phyloP scores from a whole-genome alignment of 2,329 filamentous ascomycete genomes.

The Microthyrium microscopicum region DNA sequence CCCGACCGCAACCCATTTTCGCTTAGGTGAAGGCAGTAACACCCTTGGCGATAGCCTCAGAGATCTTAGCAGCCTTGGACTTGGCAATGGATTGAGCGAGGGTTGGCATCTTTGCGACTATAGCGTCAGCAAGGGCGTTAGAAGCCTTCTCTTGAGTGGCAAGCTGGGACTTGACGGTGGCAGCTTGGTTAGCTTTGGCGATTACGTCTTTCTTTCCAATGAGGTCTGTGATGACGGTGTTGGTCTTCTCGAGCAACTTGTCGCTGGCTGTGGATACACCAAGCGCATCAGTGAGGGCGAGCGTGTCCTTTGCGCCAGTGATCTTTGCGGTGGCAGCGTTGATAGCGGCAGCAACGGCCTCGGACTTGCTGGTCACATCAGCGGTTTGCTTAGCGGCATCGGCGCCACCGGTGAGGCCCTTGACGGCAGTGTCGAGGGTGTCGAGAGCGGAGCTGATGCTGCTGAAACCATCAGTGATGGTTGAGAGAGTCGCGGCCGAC shows the following conservation, averaged over 20 bases:
- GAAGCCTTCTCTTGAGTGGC: background rate
- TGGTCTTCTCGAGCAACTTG: background rate
- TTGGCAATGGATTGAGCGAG: constrained; percentile 2
- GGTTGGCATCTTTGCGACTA: constrained; percentile 2
- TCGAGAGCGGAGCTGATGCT: background rate
- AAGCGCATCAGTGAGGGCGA: constrained; percentile 4
- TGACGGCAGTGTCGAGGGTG: constrained; percentile 4
- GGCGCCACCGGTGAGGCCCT: background rate
- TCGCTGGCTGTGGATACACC: background rate
- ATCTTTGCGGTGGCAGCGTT: constrained; percentile 1
- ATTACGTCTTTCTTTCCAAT: constrained; percentile 5
- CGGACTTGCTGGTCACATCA: constrained; percentile 1
- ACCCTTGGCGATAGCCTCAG: constrained; percentile 4
- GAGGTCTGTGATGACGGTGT: constrained; percentile 2
- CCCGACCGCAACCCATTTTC: no score
- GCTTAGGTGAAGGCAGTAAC: constrained; percentile 4
- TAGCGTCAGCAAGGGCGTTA: constrained; percentile 2
- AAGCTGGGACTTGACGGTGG: background rate
- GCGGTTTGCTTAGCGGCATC: background rate
- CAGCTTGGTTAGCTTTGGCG: background rate
- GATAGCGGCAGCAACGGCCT: constrained; percentile 3
- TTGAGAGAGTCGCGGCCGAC: background rate
- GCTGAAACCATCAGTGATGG: constrained; percentile 2
- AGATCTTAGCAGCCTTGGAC: background rate
- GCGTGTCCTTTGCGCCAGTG: background rate